A percentile compares a stretch with the other conserved stretches of the same genome.
phyloP scores from a whole-genome alignment of 345 rosid species.

The Gossypium longicalyx region DNA sequence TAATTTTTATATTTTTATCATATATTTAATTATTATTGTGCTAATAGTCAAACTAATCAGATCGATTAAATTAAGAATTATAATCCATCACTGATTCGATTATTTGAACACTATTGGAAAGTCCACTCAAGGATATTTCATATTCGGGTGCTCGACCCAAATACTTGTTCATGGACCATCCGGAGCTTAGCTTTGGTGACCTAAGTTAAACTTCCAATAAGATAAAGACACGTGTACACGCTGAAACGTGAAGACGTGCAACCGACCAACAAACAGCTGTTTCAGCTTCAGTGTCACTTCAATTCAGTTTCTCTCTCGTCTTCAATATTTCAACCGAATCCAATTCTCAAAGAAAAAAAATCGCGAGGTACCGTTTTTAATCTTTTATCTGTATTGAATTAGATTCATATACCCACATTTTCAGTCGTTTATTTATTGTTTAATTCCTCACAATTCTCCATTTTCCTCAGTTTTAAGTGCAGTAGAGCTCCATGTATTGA shows the following conservation, averaged over 20 bases:
- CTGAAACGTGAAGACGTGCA: background rate
- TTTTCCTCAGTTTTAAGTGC: background rate
- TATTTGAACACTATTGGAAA: too few relatives aligned
- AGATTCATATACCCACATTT: conserved; percentile 4
- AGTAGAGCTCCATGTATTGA: background rate
- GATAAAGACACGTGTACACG: background rate
- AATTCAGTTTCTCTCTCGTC: background rate
- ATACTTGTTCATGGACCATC: too few relatives aligned
- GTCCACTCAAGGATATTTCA: too few relatives aligned
- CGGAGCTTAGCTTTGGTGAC: background rate
- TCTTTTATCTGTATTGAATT: background rate
- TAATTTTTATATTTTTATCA: too few relatives aligned
- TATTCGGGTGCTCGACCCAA: too few relatives aligned
- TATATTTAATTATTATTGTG: too few relatives aligned
- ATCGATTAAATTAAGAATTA: too few relatives aligned
- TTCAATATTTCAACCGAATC: background rate
- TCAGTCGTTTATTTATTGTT: background rate
- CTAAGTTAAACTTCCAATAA: background rate
- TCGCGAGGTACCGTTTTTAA: background rate
- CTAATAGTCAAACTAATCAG: too few relatives aligned
- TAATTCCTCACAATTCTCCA: background rate
- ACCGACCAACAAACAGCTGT: background rate
- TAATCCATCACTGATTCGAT: too few relatives aligned
- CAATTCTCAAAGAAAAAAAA: background rate
- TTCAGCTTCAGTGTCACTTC: background rate